These are phyloP conservation scores for Plectosphaerella sp. DNA, from an alignment of 2,329 filamentous ascomycete genomes.

Conservation along the genomic window DNA sequence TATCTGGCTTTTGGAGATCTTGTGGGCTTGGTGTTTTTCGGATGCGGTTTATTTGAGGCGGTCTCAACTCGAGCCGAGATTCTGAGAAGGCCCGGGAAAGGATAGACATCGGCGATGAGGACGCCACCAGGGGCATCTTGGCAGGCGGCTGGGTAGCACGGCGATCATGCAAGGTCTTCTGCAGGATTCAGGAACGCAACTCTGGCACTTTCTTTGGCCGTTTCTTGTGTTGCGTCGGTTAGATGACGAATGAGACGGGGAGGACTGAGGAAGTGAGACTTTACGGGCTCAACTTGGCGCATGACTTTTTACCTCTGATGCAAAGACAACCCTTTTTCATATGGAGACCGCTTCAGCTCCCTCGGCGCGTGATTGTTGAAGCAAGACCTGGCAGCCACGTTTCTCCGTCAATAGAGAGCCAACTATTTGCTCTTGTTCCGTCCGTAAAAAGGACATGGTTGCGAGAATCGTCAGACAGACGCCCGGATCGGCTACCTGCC, in stretches of 20 bases:
- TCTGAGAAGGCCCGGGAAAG: too few relatives aligned
- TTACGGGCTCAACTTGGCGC: too few relatives aligned
- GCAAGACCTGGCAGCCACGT: conserved; percentile 10
- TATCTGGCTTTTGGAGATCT: too few relatives aligned
- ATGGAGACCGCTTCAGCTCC: too few relatives aligned
- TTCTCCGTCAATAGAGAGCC: conserved; percentile 8
- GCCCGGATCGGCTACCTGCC: neutral
- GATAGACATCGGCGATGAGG: too few relatives aligned
- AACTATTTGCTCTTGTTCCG: conserved; percentile 7
- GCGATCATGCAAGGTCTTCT: neutral
- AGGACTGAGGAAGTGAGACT: neutral
- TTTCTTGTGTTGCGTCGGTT: neutral
- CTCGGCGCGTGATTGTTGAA: too few relatives aligned
- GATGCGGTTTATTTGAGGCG: too few relatives aligned
- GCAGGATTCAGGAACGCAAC: neutral
- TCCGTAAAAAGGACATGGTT: neutral
- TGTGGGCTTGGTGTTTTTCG: too few relatives aligned
- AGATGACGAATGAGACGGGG: neutral
- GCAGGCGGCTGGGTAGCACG: neutral
- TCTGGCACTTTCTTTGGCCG: neutral
- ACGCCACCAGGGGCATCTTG: neutral
- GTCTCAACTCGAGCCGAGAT: too few relatives aligned
- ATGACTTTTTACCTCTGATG: too few relatives aligned
- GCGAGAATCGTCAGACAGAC: neutral
- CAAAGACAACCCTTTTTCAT: too few relatives aligned